Evolutionary conservation across 2,329 filamentous ascomycete genomes (phyloP).

Genomic region (Mycosphaerella sp.): DNA sequence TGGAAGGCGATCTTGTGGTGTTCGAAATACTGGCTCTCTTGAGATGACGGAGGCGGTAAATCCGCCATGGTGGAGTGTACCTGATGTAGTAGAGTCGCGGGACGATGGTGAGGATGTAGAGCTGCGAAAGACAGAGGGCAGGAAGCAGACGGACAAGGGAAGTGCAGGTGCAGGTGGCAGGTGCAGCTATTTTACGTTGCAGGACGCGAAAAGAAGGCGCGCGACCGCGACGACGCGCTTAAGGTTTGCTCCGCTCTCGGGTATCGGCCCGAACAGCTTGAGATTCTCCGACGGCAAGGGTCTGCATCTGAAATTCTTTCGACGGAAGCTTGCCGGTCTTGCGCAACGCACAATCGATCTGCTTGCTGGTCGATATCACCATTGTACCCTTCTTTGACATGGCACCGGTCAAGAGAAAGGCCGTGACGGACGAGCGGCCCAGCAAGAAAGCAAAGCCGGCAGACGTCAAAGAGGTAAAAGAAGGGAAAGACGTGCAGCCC

Average conservation of each 20-base stretch:
- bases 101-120: background rate
- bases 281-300: no score
- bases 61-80: constrained; percentile 24
- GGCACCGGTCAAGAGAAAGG: constrained; percentile 44
- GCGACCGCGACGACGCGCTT: background rate
- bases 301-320: background rate
- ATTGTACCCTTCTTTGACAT: constrained; percentile 26
- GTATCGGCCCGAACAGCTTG: background rate
- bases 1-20: constrained; percentile 23
- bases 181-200: constrained; percentile 9
- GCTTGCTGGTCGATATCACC: background rate
- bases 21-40: constrained; percentile 31
- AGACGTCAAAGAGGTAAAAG: constrained; percentile 16
- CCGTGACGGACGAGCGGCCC: constrained; percentile 35
- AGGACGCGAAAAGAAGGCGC: constrained; percentile 4
- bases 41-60: constrained; percentile 27
- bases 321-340: constrained; percentile 2
- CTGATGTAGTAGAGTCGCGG: no score
- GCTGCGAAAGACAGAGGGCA: constrained; percentile 5
- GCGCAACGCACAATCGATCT: background rate
- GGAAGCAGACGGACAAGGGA: constrained; percentile 6
- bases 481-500: constrained; percentile 6
- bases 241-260: no score
- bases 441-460: constrained; percentile 33
- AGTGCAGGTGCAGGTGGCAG: background rate